Conservation (phyloP, 2,329 filamentous ascomycete species). For the Harringtonia lauricola region DNA sequence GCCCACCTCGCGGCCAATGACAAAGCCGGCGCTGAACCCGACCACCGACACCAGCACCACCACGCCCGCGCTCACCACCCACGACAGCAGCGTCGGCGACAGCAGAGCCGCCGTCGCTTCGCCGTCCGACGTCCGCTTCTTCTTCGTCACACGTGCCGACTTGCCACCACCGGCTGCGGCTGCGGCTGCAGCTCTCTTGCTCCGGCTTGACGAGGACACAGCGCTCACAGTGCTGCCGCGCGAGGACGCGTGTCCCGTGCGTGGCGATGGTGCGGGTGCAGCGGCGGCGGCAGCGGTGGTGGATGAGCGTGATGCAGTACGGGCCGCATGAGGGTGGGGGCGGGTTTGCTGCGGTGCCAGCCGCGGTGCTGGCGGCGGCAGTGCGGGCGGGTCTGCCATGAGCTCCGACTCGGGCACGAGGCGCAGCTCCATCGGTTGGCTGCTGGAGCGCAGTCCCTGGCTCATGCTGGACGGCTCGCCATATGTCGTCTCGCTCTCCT, state of each 20-base stretch:
- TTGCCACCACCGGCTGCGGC: conserved; percentile 16
- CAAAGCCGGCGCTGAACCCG: conserved; percentile 52
- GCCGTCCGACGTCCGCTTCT: conserved; percentile 38
- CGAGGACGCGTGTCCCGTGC: conserved; percentile 12
- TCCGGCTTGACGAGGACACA: not conserved
- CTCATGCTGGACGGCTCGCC: conserved; percentile 23
- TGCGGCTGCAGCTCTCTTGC: conserved; percentile 2
- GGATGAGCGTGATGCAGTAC: not conserved
- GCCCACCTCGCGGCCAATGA: conserved; percentile 56
- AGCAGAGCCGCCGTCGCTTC: conserved; percentile 26
- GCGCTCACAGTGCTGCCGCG: conserved; percentile 9
- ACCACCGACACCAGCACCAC: conserved; percentile 58
- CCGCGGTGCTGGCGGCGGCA: conserved; percentile 4
- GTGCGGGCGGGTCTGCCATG: conserved; percentile 22
- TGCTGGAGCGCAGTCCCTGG: conserved; percentile 31
- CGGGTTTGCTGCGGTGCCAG: not conserved
- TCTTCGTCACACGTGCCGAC: conserved; percentile 40
- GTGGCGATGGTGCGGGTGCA: conserved; percentile 1
- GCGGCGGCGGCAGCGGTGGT: not conserved
- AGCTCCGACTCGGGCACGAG: conserved; percentile 52
- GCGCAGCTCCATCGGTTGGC: conserved; percentile 46
- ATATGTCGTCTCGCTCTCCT: conserved; percentile 28
- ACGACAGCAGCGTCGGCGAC: conserved; percentile 50
- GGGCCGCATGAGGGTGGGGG: no score
- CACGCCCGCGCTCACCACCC: conserved; percentile 56